These are phyloP conservation scores for Rauvolfia tetraphylla DNA, from an alignment of 257 asterid species.

Conservation along the genomic window DNA sequence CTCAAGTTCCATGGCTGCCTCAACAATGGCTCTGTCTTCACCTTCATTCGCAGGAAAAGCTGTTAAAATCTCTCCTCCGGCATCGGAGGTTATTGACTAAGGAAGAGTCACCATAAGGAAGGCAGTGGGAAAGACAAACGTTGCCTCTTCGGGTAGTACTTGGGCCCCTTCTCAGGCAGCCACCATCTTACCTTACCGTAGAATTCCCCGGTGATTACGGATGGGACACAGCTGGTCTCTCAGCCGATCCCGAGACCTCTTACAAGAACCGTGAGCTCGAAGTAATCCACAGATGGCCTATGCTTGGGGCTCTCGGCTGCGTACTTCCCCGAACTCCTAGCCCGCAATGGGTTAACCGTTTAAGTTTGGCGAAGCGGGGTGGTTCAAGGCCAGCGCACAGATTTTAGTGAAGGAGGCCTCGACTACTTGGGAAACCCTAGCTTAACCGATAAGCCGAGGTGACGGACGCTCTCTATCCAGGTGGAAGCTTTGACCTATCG, in stretches of 20 bases:
- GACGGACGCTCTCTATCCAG: conserved; percentile 37
- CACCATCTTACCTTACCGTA: conserved; percentile 42
- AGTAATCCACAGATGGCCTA: conserved; percentile 44
- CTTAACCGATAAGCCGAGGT: conserved; percentile 39
- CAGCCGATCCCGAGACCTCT: conserved; percentile 47
- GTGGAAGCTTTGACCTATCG: conserved; percentile 39
- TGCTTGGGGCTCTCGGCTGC: conserved; percentile 46
- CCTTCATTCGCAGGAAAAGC: conserved; percentile 9
- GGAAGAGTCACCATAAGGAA: neutral
- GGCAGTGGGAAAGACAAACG: neutral
- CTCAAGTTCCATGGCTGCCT: conserved; percentile 35
- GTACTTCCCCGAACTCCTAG: conserved; percentile 45
- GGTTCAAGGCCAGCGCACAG: conserved; percentile 44
- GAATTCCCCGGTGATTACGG: conserved; percentile 50
- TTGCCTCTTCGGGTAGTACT: neutral
- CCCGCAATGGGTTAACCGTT: conserved; percentile 29
- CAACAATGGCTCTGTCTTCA: conserved; percentile 57
- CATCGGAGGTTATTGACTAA: neutral
- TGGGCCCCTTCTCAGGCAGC: conserved; percentile 17
- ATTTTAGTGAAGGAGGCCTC: conserved; percentile 40
- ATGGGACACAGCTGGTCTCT: conserved; percentile 51
- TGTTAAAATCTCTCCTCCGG: neutral
- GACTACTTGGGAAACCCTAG: conserved; percentile 47
- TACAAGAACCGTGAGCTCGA: conserved; percentile 39
- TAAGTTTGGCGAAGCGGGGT: conserved; percentile 42